A percentile compares a stretch with the other conserved stretches of the same genome.
phyloP scores from a whole-genome alignment of 148 eudicot species.

The Limonium bicolor region DNA sequence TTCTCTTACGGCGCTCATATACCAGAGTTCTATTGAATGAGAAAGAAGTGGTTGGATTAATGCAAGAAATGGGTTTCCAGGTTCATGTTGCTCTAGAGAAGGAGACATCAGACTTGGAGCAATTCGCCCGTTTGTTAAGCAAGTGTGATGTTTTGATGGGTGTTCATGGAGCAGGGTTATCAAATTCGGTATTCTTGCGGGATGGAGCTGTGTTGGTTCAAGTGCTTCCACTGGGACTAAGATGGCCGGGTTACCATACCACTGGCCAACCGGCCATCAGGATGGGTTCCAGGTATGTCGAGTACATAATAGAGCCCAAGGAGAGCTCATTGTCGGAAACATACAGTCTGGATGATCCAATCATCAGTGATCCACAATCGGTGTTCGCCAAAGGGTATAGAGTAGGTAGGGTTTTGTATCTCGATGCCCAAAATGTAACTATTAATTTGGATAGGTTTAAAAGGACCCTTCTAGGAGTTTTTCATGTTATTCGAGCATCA shows the following conservation, averaged over 20 bases:
- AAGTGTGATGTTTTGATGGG: slow-evolving; percentile 12
- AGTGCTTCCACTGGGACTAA: slow-evolving; percentile 13
- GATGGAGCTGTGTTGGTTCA: slow-evolving; percentile 12
- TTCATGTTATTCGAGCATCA: too few relatives aligned
- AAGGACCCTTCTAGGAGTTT: too few relatives aligned
- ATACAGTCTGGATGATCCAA: slow-evolving; percentile 17
- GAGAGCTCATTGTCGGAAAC: slow-evolving; percentile 22
- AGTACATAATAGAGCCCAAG: slow-evolving; percentile 15
- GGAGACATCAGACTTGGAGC: slow-evolving; percentile 1
- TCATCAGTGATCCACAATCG: slow-evolving; percentile 11
- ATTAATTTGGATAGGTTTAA: slow-evolving; percentile 26
- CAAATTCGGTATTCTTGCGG: slow-evolving; percentile 12
- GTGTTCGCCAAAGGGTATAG: slow-evolving; percentile 15
- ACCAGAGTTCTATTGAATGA: slow-evolving; percentile 18
- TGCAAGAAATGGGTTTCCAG: slow-evolving; percentile 15
- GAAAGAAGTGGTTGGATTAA: slow-evolving; percentile 8
- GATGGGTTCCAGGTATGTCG: slow-evolving; percentile 28
- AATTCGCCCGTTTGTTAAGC: slow-evolving; percentile 8
- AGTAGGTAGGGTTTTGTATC: slow-evolving; percentile 9
- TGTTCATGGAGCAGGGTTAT: slow-evolving; percentile 18
- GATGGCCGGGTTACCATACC: slow-evolving; percentile 6
- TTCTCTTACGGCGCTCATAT: slow-evolving; percentile 17
- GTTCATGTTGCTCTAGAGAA: slow-evolving; percentile 16
- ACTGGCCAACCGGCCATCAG: slow-evolving; percentile 18
- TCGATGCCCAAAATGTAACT: slow-evolving; percentile 27